Conservation (phyloP, 2,329 filamentous ascomycete genomes). For the Cephalotrichum gorgonifer region DNA sequence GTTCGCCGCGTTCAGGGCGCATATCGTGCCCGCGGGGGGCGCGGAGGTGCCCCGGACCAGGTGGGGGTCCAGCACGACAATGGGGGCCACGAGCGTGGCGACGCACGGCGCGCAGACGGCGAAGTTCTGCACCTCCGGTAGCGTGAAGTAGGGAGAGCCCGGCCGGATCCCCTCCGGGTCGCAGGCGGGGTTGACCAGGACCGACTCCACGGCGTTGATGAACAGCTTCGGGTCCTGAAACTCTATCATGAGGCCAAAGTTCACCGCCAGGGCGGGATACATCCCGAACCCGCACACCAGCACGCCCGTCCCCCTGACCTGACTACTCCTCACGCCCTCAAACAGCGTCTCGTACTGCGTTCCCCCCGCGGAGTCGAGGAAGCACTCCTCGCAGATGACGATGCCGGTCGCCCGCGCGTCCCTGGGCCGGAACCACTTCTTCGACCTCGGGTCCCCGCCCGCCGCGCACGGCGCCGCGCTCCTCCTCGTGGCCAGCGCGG, state of each 20-base stretch:
- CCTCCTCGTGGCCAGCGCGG: not conserved
- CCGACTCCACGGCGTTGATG: constrained; percentile 1
- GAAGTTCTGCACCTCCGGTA: constrained; percentile 1
- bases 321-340: not conserved
- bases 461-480: not conserved
- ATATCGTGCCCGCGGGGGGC: not conserved
- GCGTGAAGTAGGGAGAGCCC: not conserved
- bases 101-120: constrained; percentile 3
- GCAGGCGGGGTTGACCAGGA: not conserved
- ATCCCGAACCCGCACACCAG: constrained; percentile 2
- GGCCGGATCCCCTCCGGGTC: not conserved
- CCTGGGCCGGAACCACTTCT: constrained; percentile 1
- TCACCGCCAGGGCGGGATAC: constrained; percentile 1
- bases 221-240: constrained; percentile 2
- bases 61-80: constrained; percentile 1
- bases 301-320: not conserved
- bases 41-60: not conserved
- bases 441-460: not conserved
- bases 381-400: constrained; percentile 1
- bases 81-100: not conserved
- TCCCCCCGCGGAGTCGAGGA: constrained; percentile 2
- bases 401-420: not conserved
- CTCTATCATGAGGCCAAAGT: constrained; percentile 6
- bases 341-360: constrained; percentile 5
- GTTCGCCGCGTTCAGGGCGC: constrained; percentile 4